phyloP scores from a whole-genome alignment of 208 protist species.

The Leishmania aethiopica region DNA sequence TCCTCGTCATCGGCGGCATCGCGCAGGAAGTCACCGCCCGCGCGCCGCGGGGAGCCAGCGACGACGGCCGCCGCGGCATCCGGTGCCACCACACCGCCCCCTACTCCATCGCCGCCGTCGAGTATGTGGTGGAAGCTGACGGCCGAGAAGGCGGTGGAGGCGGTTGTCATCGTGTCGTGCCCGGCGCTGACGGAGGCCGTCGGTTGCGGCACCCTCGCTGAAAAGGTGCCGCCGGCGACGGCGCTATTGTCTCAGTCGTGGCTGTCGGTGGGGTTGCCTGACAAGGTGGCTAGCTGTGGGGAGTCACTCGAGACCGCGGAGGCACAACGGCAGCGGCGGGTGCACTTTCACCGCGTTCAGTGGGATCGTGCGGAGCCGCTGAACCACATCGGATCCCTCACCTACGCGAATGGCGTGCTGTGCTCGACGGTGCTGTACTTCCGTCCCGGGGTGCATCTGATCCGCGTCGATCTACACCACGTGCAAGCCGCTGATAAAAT shows the following conservation, averaged over 20 bases:
- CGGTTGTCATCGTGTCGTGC: slow-evolving; percentile 26
- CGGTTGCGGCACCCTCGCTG: no score
- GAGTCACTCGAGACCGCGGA: not conserved
- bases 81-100: not conserved
- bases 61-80: not conserved
- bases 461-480: slow-evolving; percentile 56
- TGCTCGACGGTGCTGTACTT: slow-evolving; percentile 42
- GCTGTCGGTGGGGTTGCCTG: not conserved
- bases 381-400: slow-evolving; percentile 35
- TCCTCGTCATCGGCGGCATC: slow-evolving; percentile 2
- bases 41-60: slow-evolving; percentile 7
- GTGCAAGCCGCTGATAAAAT: slow-evolving; percentile 48
- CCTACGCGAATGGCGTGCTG: slow-evolving; percentile 50
- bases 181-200: slow-evolving; percentile 15
- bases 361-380: slow-evolving; percentile 75
- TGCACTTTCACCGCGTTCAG: slow-evolving; percentile 60
- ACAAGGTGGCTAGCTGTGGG: not conserved
- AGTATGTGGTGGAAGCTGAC: slow-evolving; percentile 35
- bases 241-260: not conserved
- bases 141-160: slow-evolving; percentile 20
- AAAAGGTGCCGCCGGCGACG: no score
- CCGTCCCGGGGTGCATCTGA: slow-evolving; percentile 56
- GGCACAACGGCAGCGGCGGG: slow-evolving; percentile 21
- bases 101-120: not conserved
- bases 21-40: slow-evolving; percentile 1